These are phyloP conservation scores for Mallotus repandus DNA, from an alignment of 441 rosid species.

Conservation along the genomic window DNA sequence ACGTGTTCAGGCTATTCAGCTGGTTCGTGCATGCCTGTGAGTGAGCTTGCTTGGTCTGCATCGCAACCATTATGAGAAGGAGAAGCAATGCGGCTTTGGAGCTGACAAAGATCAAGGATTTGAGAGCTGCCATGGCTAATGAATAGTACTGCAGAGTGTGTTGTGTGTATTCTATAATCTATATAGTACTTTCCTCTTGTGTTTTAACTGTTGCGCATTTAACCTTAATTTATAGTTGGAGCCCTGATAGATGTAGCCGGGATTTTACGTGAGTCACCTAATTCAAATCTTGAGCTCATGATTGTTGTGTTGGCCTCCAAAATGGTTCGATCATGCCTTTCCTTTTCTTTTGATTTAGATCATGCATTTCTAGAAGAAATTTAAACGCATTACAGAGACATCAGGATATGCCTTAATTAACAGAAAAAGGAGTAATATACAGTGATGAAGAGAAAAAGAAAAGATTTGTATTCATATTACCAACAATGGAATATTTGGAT, in stretches of 20 bases:
- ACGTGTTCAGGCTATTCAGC: slow-evolving; percentile 40
- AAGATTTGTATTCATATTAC: not conserved
- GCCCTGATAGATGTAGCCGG: not conserved
- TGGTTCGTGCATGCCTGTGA: slow-evolving; percentile 41
- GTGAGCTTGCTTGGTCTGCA: slow-evolving; percentile 21
- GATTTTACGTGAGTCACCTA: slow-evolving; percentile 28
- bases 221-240: slow-evolving; percentile 22
- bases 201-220: not conserved
- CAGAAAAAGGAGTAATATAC: no score
- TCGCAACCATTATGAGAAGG: slow-evolving; percentile 17
- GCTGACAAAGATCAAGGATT: not conserved
- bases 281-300: not conserved
- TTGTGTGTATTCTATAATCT: not conserved
- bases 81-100: slow-evolving; percentile 20
- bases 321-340: not conserved
- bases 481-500: not conserved
- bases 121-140: slow-evolving; percentile 18
- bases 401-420: no score
- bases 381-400: no score
- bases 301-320: not conserved
- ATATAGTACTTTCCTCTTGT: not conserved
- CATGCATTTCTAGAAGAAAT: not conserved
- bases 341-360: not conserved
- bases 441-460: no score
- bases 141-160: not conserved